Base-by-base conservation (phyloP, 257 asterid genomes). In the Forsythia suspensa region DNA sequence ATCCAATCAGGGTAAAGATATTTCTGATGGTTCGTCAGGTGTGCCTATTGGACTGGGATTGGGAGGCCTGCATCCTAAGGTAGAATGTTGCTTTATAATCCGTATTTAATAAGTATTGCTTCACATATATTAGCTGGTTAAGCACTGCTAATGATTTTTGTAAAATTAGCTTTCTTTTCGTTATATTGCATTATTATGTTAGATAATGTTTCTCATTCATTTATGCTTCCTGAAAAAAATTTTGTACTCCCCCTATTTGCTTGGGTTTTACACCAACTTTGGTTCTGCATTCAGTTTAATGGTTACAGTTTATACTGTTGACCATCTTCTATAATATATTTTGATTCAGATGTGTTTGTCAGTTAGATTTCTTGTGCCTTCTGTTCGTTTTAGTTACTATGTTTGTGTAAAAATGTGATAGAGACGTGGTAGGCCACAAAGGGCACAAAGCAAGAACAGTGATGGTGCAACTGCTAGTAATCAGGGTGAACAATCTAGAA, bases 1-100 rank as follows among this genome's bases (percentile, higher is more conserved):
- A 82, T 87, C 89, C 42, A 80, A 68, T 79, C 88, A 79, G 76
- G 88, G 73, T 59, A 72, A 44, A 59, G 76, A 73, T 83, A 78
- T 61, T 65, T 71, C 84, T 69, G 90, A 76, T 75, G 83, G 83
- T 79, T 80, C 94, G 46, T 57, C 91, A 70, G 73, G 86, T 52
- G 83, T 83, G 72, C 98, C 98, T 74, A 86, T 94, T 77, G 98
- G 98, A 46, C 77, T 94, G 86, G 98, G 98, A 76, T 82, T 89
- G 15, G 92, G 94, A 42, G 91, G 90, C 69, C 90, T 94, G 85
- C 96, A 89, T 80, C 92, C 97, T 18, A 92, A 88, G 97, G 98
- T 92, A 80, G 41, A 82, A 66, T n/a, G 15, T 44, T 52, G 37
- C 61, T 34, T 75, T 0, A 21, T 18, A 41, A 55, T 67, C 37